phyloP scores from a whole-genome alignment of 495 filamentous ascomycete species.

The Sabuloglossum arenarium region DNA sequence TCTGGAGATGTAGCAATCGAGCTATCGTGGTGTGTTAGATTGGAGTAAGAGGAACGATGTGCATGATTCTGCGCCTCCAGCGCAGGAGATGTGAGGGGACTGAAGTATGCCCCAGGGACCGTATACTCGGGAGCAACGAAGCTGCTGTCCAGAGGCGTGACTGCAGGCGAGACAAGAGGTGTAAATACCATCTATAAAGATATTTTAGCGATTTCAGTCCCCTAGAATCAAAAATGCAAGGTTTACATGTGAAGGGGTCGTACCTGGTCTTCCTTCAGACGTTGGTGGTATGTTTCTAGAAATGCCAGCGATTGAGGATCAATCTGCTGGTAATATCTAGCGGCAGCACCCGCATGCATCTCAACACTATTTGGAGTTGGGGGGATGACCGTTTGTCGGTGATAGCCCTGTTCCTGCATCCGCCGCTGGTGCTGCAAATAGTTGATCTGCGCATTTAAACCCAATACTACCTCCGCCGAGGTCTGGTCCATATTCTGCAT shows the following conservation, averaged over 20 bases:
- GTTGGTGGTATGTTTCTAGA: constrained; percentile 51
- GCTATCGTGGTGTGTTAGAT: constrained; percentile 4
- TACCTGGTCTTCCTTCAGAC: constrained; percentile 66
- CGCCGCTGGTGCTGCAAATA: constrained; percentile 29
- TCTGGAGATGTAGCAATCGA: constrained; percentile 5
- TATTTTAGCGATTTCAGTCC: background rate
- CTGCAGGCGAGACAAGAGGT: constrained; percentile 82
- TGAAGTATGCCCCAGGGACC: constrained; percentile 78
- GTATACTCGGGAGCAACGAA: constrained; percentile 66
- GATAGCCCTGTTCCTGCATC: constrained; percentile 31
- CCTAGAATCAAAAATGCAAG: background rate
- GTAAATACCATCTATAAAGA: constrained; percentile 60
- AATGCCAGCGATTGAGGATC: constrained; percentile 42
- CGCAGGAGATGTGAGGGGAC: constrained; percentile 80
- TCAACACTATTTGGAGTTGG: constrained; percentile 89
- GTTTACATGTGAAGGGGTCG: constrained; percentile 16
- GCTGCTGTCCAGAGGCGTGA: constrained; percentile 73
- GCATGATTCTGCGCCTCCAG: constrained; percentile 55
- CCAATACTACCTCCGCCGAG: constrained; percentile 15
- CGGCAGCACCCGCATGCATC: constrained; percentile 40
- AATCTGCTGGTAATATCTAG: constrained; percentile 37
- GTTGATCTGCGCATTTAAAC: constrained; percentile 37
- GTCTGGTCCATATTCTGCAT: background rate
- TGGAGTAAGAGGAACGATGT: constrained; percentile 17
- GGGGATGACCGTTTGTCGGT: constrained; percentile 47